A percentile compares a stretch with the other conserved stretches of the same genome.
phyloP scores from a whole-genome alignment of 2,329 filamentous ascomycete genomes.

The Diplocarpon mali region DNA sequence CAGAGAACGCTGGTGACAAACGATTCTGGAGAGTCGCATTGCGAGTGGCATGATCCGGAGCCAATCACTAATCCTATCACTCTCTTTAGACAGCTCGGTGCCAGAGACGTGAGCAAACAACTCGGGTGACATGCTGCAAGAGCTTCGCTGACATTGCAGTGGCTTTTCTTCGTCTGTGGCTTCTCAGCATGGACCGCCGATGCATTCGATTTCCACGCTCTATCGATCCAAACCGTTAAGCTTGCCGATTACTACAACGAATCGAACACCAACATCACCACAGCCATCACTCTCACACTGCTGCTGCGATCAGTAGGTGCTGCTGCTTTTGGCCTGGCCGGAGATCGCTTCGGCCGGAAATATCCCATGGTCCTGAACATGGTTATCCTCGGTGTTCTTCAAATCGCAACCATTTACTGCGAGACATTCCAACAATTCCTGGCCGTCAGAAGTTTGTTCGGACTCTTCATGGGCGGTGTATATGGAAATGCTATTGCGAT shows the following conservation, averaged over 20 bases:
- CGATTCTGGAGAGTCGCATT: slow-evolving; percentile 50
- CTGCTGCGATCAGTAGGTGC: slow-evolving; percentile 65
- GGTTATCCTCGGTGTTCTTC: slow-evolving; percentile 57
- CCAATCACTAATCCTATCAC: slow-evolving; percentile 58
- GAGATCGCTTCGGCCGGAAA: slow-evolving; percentile 69
- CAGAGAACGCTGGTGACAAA: slow-evolving; percentile 59
- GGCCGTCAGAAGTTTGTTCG: slow-evolving; percentile 62
- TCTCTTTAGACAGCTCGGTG: slow-evolving; percentile 50
- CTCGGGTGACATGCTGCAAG: background rate
- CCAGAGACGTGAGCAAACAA: slow-evolving; percentile 33
- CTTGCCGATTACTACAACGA: slow-evolving; percentile 50
- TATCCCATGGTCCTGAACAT: slow-evolving; percentile 79
- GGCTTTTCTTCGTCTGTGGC: slow-evolving; percentile 53
- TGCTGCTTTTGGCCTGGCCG: slow-evolving; percentile 61
- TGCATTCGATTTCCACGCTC: slow-evolving; percentile 71
- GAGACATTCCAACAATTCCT: slow-evolving; percentile 40
- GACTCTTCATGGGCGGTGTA: slow-evolving; percentile 66
- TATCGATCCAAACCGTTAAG: slow-evolving; percentile 68
- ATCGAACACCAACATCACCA: slow-evolving; percentile 40
- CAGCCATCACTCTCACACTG: slow-evolving; percentile 34
- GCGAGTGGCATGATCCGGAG: slow-evolving; percentile 58
- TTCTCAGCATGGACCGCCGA: slow-evolving; percentile 19
- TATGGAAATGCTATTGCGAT: slow-evolving; percentile 67
- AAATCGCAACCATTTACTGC: slow-evolving; percentile 35
- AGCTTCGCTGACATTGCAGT: slow-evolving; percentile 27